Conservation (phyloP, 306 rosid genomes). For the Casuarina cunninghamiana region DNA sequence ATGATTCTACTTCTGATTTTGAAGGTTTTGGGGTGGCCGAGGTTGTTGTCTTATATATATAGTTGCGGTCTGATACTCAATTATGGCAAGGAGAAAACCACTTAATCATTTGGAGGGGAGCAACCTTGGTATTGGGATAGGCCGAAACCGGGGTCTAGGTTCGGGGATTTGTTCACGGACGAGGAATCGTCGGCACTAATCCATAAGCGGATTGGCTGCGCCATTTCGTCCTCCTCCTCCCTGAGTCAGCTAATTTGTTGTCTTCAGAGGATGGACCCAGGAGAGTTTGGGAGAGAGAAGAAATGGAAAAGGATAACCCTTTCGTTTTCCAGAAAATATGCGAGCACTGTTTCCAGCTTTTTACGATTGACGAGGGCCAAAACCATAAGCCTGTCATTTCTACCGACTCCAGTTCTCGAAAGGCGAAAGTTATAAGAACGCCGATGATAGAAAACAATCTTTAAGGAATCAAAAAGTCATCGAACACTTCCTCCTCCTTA, state of each 20-base stretch:
- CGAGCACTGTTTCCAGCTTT: no score
- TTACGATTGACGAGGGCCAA: no score
- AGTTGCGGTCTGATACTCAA: background rate
- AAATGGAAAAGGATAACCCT: no score
- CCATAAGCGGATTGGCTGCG: background rate
- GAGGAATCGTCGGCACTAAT: background rate
- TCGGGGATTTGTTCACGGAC: background rate
- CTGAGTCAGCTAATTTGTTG: background rate
- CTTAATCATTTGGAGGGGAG: background rate
- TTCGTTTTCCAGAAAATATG: no score
- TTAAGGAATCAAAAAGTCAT: no score
- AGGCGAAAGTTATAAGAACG: no score
- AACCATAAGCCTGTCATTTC: no score
- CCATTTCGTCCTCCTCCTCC: no score
- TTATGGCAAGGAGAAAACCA: background rate
- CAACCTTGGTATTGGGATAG: background rate
- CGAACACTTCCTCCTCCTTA: no score
- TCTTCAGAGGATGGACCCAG: background rate
- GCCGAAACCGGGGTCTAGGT: background rate
- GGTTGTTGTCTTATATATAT: slow-evolving; percentile 2
- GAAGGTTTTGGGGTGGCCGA: background rate
- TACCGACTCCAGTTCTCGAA: no score
- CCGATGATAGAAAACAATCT: no score
- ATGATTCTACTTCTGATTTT: background rate
- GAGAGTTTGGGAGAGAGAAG: no score